Evolutionary conservation across 352 stramenopile species (phyloP).

Genomic region (Phytophthora ramorum): DNA sequence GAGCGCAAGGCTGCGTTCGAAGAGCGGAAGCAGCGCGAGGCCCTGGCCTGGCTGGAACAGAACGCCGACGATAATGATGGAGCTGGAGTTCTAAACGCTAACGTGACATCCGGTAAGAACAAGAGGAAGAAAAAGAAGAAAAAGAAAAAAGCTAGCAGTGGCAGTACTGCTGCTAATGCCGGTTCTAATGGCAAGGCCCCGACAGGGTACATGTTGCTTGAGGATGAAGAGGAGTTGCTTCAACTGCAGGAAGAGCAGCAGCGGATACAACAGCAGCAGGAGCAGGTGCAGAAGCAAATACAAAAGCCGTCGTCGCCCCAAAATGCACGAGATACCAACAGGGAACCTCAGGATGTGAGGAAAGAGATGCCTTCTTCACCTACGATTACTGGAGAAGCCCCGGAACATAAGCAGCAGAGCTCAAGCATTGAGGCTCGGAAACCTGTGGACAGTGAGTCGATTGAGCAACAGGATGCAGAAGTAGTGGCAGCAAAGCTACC

Average conservation of each 20-base stretch:
- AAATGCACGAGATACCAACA: not conserved
- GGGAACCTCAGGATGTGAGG: not conserved
- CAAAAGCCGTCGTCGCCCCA: slow-evolving; percentile 2
- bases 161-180: not conserved
- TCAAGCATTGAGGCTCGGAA: not conserved
- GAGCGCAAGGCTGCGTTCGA: slow-evolving; percentile 50
- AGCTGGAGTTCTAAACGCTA: slow-evolving; percentile 26
- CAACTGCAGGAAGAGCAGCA: slow-evolving; percentile 33
- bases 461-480: slow-evolving; percentile 4
- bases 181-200: slow-evolving; percentile 17
- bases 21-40: slow-evolving; percentile 53
- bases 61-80: slow-evolving; percentile 45
- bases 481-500: not conserved
- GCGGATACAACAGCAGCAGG: slow-evolving; percentile 22
- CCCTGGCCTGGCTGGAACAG: slow-evolving; percentile 61
- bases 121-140: slow-evolving; percentile 85
- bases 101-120: slow-evolving; percentile 39
- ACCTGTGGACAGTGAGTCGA: slow-evolving; percentile 1
- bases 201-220: slow-evolving; percentile 48
- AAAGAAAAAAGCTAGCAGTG: slow-evolving; percentile 51
- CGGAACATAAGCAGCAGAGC: slow-evolving; percentile 10
- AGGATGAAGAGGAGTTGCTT: slow-evolving; percentile 51
- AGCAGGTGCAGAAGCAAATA: slow-evolving; percentile 19
- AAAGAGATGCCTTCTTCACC: not conserved
- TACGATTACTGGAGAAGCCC: slow-evolving; percentile 8